Percentiles rank a stretch among this genome's conserved stretches.
Evolutionary conservation across 208 protist genomes (phyloP).

Genomic region (Leishmania turanica): DNA sequence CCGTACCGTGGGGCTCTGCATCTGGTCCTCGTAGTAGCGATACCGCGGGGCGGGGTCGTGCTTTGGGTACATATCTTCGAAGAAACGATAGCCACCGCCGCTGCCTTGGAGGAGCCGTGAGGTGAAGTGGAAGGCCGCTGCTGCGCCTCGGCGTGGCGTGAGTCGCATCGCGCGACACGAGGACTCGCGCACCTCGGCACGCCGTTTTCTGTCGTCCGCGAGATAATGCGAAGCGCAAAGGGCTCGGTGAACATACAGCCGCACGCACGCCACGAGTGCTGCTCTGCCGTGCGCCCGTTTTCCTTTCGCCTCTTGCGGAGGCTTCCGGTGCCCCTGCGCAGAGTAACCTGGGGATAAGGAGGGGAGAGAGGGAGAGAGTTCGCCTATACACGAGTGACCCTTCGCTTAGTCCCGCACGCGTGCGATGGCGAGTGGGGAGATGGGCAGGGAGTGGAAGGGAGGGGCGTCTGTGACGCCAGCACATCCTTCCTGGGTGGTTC

Average conservation of each 20-base stretch:
- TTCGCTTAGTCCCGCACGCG: background rate
- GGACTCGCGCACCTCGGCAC: background rate
- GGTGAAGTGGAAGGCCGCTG: slow-evolving; percentile 12
- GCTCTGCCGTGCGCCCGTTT: background rate
- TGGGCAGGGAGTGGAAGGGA: background rate
- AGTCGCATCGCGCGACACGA: background rate
- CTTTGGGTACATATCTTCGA: slow-evolving; percentile 90
- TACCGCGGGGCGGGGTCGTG: slow-evolving; percentile 78
- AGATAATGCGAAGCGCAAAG: background rate
- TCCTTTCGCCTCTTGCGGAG: background rate
- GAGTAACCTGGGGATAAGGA: background rate
- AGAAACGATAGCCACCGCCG: slow-evolving; percentile 76
- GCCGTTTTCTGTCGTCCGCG: background rate
- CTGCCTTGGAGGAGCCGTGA: slow-evolving; percentile 1
- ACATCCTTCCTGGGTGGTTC: background rate
- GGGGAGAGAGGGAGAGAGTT: background rate
- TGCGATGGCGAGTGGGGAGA: background rate
- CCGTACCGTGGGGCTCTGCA: slow-evolving; percentile 43
- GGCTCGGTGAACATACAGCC: background rate
- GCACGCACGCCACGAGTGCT: background rate
- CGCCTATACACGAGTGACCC: background rate
- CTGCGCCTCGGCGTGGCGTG: background rate
- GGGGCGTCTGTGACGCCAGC: background rate
- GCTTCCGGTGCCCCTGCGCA: background rate
- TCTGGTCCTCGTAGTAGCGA: slow-evolving; percentile 78